Conservation (phyloP, 2,329 filamentous ascomycete species). For the Rhinocladiella similis region DNA sequence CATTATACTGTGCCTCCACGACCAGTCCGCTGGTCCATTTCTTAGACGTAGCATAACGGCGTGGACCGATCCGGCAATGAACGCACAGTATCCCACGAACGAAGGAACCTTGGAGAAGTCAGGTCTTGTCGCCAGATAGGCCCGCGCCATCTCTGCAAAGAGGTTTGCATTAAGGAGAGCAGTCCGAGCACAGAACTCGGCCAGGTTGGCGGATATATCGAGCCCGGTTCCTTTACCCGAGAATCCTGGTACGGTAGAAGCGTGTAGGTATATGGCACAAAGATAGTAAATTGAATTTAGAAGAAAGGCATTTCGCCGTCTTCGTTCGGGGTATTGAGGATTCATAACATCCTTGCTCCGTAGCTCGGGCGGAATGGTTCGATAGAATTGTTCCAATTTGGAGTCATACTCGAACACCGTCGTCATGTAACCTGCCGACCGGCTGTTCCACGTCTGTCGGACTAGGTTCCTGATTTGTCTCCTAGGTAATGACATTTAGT, state of each 20-base stretch:
- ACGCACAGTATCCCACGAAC: neutral
- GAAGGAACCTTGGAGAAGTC: neutral
- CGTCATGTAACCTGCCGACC: neutral
- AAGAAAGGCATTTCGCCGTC: neutral
- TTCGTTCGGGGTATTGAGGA: neutral
- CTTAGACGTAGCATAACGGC: neutral
- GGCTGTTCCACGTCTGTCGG: neutral
- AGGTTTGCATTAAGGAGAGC: neutral
- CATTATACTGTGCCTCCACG: neutral
- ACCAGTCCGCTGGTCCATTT: neutral
- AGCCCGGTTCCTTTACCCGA: neutral
- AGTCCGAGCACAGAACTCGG: neutral
- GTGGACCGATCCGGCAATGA: neutral
- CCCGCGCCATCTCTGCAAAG: constrained; percentile 1
- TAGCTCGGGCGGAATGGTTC: neutral
- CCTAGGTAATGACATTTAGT: neutral
- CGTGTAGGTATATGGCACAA: neutral
- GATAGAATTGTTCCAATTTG: neutral
- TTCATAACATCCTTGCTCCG: neutral
- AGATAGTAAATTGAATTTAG: neutral
- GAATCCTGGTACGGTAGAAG: neutral
- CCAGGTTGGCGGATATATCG: neutral
- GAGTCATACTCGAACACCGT: neutral
- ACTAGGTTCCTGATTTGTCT: neutral
- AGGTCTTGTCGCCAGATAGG: neutral